Conservation (phyloP, 495 filamentous ascomycete genomes). For the Haplographium delicatum region DNA sequence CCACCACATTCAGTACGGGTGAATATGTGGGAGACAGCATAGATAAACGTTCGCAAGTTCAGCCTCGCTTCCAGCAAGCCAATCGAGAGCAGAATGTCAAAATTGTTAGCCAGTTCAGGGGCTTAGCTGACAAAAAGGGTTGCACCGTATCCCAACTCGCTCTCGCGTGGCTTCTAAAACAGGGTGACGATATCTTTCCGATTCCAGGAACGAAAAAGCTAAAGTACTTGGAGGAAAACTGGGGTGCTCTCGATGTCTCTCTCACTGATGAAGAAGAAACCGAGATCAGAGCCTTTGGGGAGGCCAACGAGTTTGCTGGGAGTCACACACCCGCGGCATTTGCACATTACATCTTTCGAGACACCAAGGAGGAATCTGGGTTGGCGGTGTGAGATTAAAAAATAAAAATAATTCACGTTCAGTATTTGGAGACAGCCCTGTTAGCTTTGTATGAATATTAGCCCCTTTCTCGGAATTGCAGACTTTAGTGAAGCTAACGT, state of each 20-base stretch:
- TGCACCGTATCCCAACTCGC: constrained; percentile 70
- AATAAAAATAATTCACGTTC: too few relatives aligned
- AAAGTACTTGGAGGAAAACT: constrained; percentile 54
- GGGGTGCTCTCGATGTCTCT: constrained; percentile 37
- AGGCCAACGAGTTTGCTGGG: constrained; percentile 33
- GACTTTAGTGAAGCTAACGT: too few relatives aligned
- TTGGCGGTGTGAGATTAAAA: background rate
- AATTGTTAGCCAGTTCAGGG: constrained; percentile 35
- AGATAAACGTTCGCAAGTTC: constrained; percentile 32
- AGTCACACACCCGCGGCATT: background rate
- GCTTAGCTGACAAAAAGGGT: constrained; percentile 42
- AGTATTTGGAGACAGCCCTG: too few relatives aligned
- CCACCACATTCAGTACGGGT: constrained; percentile 36
- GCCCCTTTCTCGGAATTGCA: too few relatives aligned
- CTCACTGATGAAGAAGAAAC: constrained; percentile 45
- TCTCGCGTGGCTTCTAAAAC: constrained; percentile 53
- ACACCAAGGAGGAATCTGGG: constrained; percentile 9
- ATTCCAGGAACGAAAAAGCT: constrained; percentile 63
- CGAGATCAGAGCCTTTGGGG: constrained; percentile 42
- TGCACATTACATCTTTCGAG: background rate
- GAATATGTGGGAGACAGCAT: constrained; percentile 35
- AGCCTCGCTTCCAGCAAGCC: constrained; percentile 45
- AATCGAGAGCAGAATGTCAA: constrained; percentile 46
- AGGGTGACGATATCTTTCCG: constrained; percentile 57
- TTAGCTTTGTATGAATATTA: too few relatives aligned